phyloP scores from a whole-genome alignment of 2,329 filamentous ascomycete species.

The Claviceps maximensis region DNA sequence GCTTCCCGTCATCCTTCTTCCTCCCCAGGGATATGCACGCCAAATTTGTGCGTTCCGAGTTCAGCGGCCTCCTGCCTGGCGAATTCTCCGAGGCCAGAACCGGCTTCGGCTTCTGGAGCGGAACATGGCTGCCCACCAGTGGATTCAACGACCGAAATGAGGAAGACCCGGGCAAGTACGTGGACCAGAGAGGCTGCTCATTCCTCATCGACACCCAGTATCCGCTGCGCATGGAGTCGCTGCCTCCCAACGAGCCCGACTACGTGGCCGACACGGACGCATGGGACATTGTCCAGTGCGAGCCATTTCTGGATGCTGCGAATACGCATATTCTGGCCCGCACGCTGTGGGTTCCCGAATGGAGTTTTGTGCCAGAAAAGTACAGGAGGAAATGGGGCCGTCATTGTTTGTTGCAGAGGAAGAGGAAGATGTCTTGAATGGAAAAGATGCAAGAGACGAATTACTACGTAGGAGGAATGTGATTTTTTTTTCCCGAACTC shows the following conservation, averaged over 20 bases:
- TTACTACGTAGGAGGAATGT: too few species aligned
- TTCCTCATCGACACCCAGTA: slow-evolving; percentile 86
- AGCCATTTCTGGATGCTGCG: slow-evolving; percentile 67
- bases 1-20: slow-evolving; percentile 88
- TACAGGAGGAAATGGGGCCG: slow-evolving; percentile 70
- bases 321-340: slow-evolving; percentile 62
- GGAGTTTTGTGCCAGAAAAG: slow-evolving; percentile 52
- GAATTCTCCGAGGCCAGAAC: slow-evolving; percentile 67
- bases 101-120: slow-evolving; percentile 61
- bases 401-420: slow-evolving; percentile 72
- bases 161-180: slow-evolving; percentile 81
- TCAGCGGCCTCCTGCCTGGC: slow-evolving; percentile 76
- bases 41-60: slow-evolving; percentile 86
- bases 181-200: slow-evolving; percentile 58
- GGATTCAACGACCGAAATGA: slow-evolving; percentile 89
- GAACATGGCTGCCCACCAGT: slow-evolving; percentile 67
- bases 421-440: neutral
- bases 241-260: slow-evolving; percentile 62
- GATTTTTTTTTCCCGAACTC: too few species aligned
- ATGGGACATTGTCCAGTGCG: slow-evolving; percentile 69
- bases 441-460: neutral
- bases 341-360: slow-evolving; percentile 69
- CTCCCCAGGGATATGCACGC: slow-evolving; percentile 70
- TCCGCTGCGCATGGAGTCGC: slow-evolving; percentile 33
- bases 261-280: slow-evolving; percentile 59